Percentiles rank a stretch among this genome's conserved stretches.
phyloP scores from a whole-genome alignment of 805 yeast species.

The Suhomyces tanzawaensis region DNA sequence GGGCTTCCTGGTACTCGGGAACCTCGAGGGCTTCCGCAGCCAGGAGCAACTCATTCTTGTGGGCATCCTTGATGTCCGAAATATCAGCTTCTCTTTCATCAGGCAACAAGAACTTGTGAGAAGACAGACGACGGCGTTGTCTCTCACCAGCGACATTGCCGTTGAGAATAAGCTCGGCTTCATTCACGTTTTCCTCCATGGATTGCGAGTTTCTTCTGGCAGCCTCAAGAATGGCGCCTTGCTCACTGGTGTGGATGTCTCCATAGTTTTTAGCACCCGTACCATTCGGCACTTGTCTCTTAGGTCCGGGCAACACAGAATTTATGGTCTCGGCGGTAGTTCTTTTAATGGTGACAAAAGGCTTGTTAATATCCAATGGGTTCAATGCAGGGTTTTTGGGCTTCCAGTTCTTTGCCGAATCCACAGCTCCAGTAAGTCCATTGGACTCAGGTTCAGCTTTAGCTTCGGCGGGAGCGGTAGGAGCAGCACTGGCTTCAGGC shows the following conservation, averaged over 20 bases:
- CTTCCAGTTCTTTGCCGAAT: conserved; percentile 33
- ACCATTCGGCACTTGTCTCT: conserved; percentile 11
- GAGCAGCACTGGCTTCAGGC: not conserved
- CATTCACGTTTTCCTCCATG: conserved; percentile 3
- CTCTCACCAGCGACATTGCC: not conserved
- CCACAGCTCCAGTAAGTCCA: conserved; percentile 9
- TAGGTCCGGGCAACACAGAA: conserved; percentile 23
- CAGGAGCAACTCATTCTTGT: not conserved
- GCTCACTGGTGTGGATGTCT: conserved; percentile 45
- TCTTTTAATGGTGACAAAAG: conserved; percentile 67
- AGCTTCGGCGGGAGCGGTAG: not conserved
- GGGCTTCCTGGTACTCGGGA: conserved; percentile 32
- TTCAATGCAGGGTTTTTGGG: conserved; percentile 68
- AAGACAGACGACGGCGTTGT: not conserved
- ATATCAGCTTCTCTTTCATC: conserved; percentile 25
- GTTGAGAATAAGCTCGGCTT: not conserved
- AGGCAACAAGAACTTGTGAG: conserved; percentile 21
- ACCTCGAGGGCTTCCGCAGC: not conserved
- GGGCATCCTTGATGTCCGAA: conserved; percentile 15
- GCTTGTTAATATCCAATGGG: conserved; percentile 62
- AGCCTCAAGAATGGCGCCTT: conserved; percentile 37
- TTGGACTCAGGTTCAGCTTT: not conserved
- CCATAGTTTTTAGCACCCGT: conserved; percentile 21
- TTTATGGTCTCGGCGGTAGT: conserved; percentile 31
- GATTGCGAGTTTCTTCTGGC: conserved; percentile 4